phyloP scores from a whole-genome alignment of 1,139 yeast genomes.

The Nakaseomyces kungkrabaensis region DNA sequence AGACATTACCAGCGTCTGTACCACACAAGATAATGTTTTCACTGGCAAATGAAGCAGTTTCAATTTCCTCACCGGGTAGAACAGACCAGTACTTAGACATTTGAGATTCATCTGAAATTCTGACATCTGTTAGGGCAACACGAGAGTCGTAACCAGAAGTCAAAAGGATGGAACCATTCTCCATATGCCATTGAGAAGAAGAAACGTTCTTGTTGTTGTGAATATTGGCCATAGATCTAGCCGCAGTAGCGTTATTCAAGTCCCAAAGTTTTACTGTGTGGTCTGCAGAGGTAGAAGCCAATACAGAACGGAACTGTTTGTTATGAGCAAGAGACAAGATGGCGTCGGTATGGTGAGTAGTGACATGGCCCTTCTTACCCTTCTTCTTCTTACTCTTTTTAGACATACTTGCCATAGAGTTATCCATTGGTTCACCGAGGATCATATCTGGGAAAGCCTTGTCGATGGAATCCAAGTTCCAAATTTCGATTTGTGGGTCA shows the following conservation, averaged over 20 bases:
- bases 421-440: slow-evolving; percentile 64
- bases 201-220: slow-evolving; percentile 64
- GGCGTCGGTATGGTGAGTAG: slow-evolving; percentile 88
- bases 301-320: slow-evolving; percentile 67
- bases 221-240: slow-evolving; percentile 47
- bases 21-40: slow-evolving; percentile 75
- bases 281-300: slow-evolving; percentile 94
- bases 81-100: slow-evolving; percentile 58
- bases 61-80: slow-evolving; percentile 70
- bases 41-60: slow-evolving; percentile 62
- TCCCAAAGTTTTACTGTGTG: slow-evolving; percentile 95
- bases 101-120: slow-evolving; percentile 53
- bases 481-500: slow-evolving; percentile 93
- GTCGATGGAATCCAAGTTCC: slow-evolving; percentile 90
- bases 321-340: slow-evolving; percentile 82
- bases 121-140: slow-evolving; percentile 73
- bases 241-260: slow-evolving; percentile 62
- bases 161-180: slow-evolving; percentile 64
- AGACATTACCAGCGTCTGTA: slow-evolving; percentile 84
- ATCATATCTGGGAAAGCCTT: slow-evolving; percentile 92
- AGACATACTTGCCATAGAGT: slow-evolving; percentile 34
- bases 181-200: slow-evolving; percentile 74
- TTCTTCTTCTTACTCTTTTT: slow-evolving; percentile 44
- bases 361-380: slow-evolving; percentile 44
- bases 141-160: slow-evolving; percentile 90